Evolutionary conservation across 345 rosid genomes (phyloP).

Genomic region (Pistacia integerrima): DNA sequence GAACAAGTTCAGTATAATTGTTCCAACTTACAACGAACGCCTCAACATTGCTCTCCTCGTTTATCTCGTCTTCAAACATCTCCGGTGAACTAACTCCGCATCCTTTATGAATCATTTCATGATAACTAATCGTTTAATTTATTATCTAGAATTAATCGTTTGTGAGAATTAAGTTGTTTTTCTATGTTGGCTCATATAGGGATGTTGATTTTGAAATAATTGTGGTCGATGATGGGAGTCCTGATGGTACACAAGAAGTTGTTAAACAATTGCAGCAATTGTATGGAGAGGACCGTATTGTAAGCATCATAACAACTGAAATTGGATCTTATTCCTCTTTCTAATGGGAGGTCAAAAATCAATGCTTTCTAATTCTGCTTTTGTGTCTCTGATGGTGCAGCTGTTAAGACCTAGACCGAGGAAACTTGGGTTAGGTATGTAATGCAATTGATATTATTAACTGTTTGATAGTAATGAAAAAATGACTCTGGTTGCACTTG

Average conservation of each 20-base stretch:
- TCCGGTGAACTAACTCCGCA: conserved; percentile 40
- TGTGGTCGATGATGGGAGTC: conserved; percentile 97
- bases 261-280: conserved; percentile 77
- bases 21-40: conserved; percentile 96
- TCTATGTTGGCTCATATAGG: conserved; percentile 30
- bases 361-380: conserved; percentile 13
- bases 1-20: conserved; percentile 76
- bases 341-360: not conserved
- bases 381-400: conserved; percentile 44
- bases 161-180: not conserved
- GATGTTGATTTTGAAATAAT: conserved; percentile 85
- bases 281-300: conserved; percentile 80
- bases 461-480: not conserved
- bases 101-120: not conserved
- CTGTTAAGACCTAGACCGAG: conserved; percentile 78
- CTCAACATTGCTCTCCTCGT: conserved; percentile 85
- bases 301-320: conserved; percentile 34
- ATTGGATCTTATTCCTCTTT: not conserved
- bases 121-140: not conserved
- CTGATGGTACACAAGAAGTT: conserved; percentile 92
- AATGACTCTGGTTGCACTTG: conserved; percentile 17
- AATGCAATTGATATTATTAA: conserved; percentile 22
- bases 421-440: conserved; percentile 94
- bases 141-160: too few relatives aligned
- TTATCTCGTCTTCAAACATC: conserved; percentile 93